Evolutionary conservation across 129 eudicot genomes (phyloP), one percentile per base, ranked within the genome.

Genomic region (Rutidosis leptorrhynchoides): DNA sequence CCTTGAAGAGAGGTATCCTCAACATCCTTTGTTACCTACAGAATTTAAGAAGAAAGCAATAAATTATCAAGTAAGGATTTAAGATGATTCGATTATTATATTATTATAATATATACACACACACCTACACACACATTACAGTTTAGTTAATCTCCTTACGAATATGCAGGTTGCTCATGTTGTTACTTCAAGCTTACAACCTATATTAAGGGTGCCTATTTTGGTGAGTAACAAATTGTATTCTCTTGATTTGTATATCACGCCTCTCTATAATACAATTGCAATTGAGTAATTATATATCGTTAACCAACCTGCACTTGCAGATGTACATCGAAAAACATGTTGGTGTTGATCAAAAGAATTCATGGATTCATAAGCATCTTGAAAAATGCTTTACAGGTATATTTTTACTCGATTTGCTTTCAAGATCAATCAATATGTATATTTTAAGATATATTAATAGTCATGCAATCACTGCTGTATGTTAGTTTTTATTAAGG

Each of bases 1-100:
- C 67, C 78, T 89, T 59, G 96, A 85, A 53, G 96, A 89, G 78
- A 89, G 77, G 78, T 89, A 81, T 70, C 96, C 85, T 54, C 82
- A 79, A 42, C 81, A 48, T 63, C 83, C 90, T 16, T 76, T 89
- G 81, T 66, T 89, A 71, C 96, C 96, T 46, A 58, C 10, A 51
- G 81, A 85, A 77, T 72, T 82, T 42, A 71, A 63, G 58, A 81
- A 65, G 49, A 89, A 60, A 70, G 83, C 84, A 46, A 43, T 89
- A 65, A 89, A 86, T 68, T 81, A 73, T 76, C 94, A 89, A 90
- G 96, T 89, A 43, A 46, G 26, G 24, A 40, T 12, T 15, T 40
- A 11, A 40, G 3, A 11, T 40, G 5, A 40, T 11, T n/a, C n/a
- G n/a, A n/a, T n/a, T n/a, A n/a, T n/a, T n/a, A n/a, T n/a, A n/a